phyloP scores from a whole-genome alignment of 192 early-diverging fungal genomes.

The Coemansia sp. region DNA sequence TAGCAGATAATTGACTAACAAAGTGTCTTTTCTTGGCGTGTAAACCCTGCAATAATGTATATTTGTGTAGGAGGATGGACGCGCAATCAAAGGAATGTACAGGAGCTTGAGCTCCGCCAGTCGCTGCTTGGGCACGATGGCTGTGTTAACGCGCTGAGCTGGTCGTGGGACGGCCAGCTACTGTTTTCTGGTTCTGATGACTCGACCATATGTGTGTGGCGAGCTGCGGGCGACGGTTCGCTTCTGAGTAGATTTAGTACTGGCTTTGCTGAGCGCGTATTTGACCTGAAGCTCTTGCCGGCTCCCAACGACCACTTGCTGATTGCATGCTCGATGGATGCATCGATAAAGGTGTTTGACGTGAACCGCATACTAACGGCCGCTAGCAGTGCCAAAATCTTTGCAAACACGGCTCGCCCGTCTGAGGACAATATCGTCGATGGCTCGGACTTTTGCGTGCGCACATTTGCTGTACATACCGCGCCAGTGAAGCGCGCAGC shows the following conservation, averaged over 20 bases:
- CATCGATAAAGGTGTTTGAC: constrained; percentile 59
- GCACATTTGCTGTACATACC: constrained; percentile 54
- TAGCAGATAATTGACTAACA: not conserved
- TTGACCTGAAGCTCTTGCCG: constrained; percentile 70
- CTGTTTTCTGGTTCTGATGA: constrained; percentile 65
- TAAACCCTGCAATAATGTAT: not conserved
- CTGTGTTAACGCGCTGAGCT: constrained; percentile 52
- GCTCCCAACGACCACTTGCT: constrained; percentile 57
- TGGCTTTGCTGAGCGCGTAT: constrained; percentile 76
- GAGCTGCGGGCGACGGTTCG: constrained; percentile 43
- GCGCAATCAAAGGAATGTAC: constrained; percentile 9
- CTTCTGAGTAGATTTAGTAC: constrained; percentile 41
- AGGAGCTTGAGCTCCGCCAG: constrained; percentile 26
- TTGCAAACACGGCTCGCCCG: not conserved
- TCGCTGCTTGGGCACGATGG: constrained; percentile 43
- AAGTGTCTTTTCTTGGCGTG: not conserved
- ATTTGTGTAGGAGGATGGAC: constrained; percentile 33
- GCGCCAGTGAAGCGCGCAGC: constrained; percentile 56
- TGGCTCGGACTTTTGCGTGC: constrained; percentile 23
- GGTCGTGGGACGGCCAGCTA: constrained; percentile 57
- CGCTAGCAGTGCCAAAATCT: constrained; percentile 3
- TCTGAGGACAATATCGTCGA: not conserved
- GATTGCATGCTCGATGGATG: constrained; percentile 64
- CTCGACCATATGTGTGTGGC: constrained; percentile 57
- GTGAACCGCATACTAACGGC: constrained; percentile 15